A percentile compares a stretch with the other conserved stretches of the same genome.
Conservation (phyloP, 2,329 filamentous ascomycete species). For the Aureobasidium namibiae region DNA sequence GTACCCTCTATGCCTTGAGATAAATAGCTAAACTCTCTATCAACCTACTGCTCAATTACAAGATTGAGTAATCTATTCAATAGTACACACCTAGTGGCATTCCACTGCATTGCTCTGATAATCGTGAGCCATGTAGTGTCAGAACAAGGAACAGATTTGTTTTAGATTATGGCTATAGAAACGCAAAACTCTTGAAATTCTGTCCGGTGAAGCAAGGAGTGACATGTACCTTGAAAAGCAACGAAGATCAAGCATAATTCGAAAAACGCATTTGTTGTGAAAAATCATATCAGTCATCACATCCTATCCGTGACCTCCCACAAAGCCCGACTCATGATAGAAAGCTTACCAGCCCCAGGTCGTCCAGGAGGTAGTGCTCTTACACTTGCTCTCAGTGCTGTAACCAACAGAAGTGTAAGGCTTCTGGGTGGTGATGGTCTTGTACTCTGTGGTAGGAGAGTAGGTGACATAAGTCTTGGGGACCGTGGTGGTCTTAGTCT, state of each 20-base stretch:
- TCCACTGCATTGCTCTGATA: too few species aligned
- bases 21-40: too few species aligned
- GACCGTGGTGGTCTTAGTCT: background rate
- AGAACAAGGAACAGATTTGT: too few species aligned
- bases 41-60: too few species aligned
- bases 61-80: too few species aligned
- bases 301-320: background rate
- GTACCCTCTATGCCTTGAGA: too few species aligned
- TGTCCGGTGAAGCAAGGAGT: background rate
- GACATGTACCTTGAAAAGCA: too few species aligned
- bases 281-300: background rate
- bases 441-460: background rate
- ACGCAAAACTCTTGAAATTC: too few species aligned
- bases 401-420: background rate
- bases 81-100: too few species aligned
- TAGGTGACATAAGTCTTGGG: background rate
- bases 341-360: slow-evolving; percentile 2
- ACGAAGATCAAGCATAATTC: background rate
- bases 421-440: slow-evolving; percentile 7
- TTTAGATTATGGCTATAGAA: too few species aligned
- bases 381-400: background rate
- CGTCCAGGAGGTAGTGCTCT: slow-evolving; percentile 3
- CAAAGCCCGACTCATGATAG: too few species aligned
- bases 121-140: too few species aligned
- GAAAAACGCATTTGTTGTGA: background rate